Evolutionary conservation across 176 grass and related monocot genomes (phyloP).

Genomic region (Oryza glaberrima): DNA sequence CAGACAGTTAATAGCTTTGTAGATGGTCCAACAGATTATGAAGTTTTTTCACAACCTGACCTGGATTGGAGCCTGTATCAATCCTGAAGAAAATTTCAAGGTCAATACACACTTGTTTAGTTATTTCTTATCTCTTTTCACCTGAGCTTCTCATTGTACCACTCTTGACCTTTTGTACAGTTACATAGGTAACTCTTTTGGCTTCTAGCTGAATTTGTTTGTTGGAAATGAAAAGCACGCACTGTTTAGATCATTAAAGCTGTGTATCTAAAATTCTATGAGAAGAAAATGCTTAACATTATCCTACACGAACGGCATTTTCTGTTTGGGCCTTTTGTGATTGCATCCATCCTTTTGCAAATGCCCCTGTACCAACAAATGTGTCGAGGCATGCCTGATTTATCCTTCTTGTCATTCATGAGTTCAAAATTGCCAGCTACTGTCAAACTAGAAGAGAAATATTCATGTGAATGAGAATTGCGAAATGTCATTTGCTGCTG

Average conservation of each 20-base stretch:
- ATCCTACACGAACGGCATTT: neutral
- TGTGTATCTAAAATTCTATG: constrained; percentile 9
- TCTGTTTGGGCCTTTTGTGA: neutral
- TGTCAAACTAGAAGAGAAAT: neutral
- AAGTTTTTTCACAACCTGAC: constrained; percentile 90
- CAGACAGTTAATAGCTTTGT: constrained; percentile 91
- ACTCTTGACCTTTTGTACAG: constrained; percentile 39
- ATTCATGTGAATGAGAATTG: neutral
- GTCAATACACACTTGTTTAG: constrained; percentile 48
- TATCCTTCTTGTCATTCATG: neutral
- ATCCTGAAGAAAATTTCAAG: constrained; percentile 56
- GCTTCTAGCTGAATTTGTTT: constrained; percentile 25
- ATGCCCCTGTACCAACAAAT: neutral
- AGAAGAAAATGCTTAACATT: neutral
- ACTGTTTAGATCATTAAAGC: neutral
- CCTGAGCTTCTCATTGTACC: constrained; percentile 16
- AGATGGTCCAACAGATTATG: constrained; percentile 91
- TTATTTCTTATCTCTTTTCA: constrained; percentile 43
- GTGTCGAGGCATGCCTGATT: neutral
- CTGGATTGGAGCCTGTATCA: constrained; percentile 93
- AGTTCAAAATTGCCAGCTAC: neutral
- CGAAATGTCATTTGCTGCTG: neutral
- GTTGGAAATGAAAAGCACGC: constrained; percentile 6
- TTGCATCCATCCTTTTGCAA: neutral
- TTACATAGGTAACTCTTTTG: constrained; percentile 41